Evolutionary conservation across 179 eudicot species (phyloP).

Genomic region (Spergularia azorica): DNA sequence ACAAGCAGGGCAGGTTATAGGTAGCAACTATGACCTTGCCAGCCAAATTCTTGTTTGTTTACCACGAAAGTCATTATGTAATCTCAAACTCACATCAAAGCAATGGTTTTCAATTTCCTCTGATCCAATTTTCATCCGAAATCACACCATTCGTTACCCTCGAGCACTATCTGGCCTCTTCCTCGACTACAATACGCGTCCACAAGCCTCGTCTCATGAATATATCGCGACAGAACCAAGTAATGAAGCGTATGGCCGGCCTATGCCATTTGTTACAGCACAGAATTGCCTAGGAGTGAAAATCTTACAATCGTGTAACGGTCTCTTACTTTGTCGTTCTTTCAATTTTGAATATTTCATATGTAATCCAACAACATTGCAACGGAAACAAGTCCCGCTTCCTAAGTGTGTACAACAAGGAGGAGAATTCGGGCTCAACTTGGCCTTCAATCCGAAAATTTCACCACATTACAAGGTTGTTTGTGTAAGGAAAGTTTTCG

Average conservation of each 20-base stretch:
- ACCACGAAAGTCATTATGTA: conserved; percentile 14
- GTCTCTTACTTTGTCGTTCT: conserved; percentile 20
- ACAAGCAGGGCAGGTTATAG: conserved; percentile 18
- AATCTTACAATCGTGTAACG: conserved; percentile 35
- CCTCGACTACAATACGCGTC: not conserved
- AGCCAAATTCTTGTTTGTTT: conserved; percentile 25
- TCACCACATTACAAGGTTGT: conserved; percentile 24
- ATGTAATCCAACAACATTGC: conserved; percentile 30
- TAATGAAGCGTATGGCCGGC: not conserved
- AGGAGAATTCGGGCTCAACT: conserved; percentile 2
- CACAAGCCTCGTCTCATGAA: conserved; percentile 8
- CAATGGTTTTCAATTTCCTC: conserved; percentile 24
- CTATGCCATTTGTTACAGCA: conserved; percentile 14
- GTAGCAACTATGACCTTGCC: conserved; percentile 24
- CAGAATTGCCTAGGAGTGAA: conserved; percentile 15
- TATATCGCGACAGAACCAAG: conserved; percentile 6
- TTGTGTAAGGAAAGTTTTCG: conserved; percentile 14
- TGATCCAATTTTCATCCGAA: conserved; percentile 21
- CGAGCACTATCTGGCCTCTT: conserved; percentile 14
- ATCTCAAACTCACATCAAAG: conserved; percentile 19
- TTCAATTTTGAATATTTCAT: conserved; percentile 1
- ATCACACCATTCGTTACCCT: conserved; percentile 8
- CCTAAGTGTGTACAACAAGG: conserved; percentile 1
- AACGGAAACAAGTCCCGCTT: conserved; percentile 16
- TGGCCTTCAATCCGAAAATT: conserved; percentile 22